Evolutionary conservation across 805 yeast genomes (phyloP), one percentile per base, ranked within the genome.

Genomic region (Candida railenensis): DNA sequence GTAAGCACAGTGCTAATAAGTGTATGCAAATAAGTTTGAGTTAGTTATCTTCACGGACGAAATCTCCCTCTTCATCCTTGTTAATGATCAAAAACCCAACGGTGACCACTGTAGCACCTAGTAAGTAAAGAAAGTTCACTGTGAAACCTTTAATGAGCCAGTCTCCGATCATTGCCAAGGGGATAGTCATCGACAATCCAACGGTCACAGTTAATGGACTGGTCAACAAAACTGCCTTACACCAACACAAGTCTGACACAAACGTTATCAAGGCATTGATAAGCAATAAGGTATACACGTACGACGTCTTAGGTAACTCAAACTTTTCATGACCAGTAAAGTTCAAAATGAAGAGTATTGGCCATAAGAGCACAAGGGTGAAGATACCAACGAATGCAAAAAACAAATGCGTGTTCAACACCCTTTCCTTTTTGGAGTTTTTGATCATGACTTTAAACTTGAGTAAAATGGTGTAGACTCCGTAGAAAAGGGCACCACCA

Each of bases 131-230:
- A 36, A 74, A 54, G 15, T 88, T 77, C 56, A 88, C 77, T 32
- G 69, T 62, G 52, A 85, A 82, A 30, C 79, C 80, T 59, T 87
- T 85, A 53, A 90, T 70, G 4, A 89, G 46, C 63, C 89, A 75
- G 62, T 94, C 99, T 25, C 97, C 96, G 28, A 89, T 63, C 88
- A 94, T 87, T 0, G 97, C 96, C 43, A 94, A 77, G 2, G 99
- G 99, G 16, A 94, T 94, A 0, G 98, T 92, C 49, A 91, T 80
- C 18, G 96, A 85, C 25, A 94, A 73, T 0, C 99, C 99, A 9
- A 94, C 96, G 0, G 99, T 94, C 2, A 92, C 98, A 0, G 96
- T 91, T 53, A 94, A 72, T 1, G 99, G 99, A 38, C 94, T 85
- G 0, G 99, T 94, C 58, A 94, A 70, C 28, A 94, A 75, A 81